A percentile compares a stretch with the other conserved stretches of the same genome.
Evolutionary conservation across 768 basidiomycete genomes (phyloP).

Genomic region (Ramaria sp.): DNA sequence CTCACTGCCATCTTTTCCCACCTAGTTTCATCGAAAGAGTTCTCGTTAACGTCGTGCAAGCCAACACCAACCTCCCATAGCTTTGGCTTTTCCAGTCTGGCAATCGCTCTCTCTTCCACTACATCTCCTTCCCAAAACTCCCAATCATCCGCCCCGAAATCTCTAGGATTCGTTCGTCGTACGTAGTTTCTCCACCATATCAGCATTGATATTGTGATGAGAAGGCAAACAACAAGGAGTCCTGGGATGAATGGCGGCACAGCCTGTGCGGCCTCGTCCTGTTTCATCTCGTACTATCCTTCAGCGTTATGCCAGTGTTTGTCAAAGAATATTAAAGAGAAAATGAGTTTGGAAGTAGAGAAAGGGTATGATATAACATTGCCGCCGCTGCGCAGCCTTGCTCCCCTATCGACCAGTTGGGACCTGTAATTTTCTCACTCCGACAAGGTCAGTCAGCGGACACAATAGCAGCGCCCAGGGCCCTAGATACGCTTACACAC

Average conservation of each 20-base stretch:
- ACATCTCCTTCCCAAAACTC: not conserved
- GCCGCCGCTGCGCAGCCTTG: too few species aligned
- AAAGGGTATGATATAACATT: not conserved
- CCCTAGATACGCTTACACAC: too few species aligned
- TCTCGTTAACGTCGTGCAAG: not conserved
- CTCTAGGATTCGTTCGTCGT: not conserved
- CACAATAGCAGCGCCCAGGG: too few species aligned
- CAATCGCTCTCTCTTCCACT: not conserved
- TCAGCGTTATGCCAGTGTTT: not conserved
- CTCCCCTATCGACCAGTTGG: too few species aligned
- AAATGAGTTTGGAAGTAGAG: too few species aligned
- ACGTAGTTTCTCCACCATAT: constrained; percentile 7
- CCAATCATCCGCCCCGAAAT: not conserved
- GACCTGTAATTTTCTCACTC: too few species aligned
- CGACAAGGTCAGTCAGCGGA: too few species aligned
- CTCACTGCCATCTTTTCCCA: constrained; percentile 6
- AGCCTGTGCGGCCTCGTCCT: not conserved
- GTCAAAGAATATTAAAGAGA: too few species aligned
- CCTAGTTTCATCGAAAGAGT: not conserved
- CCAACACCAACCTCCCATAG: constrained; percentile 4
- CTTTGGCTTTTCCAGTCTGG: constrained; percentile 1
- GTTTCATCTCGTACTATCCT: not conserved
- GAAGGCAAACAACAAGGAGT: constrained; percentile 3
- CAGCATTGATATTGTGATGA: constrained; percentile 2
- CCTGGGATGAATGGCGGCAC: constrained; percentile 10